Evolutionary conservation across 139 green algal species (phyloP).

Genomic region (Auxenochlorella protothecoides): DNA sequence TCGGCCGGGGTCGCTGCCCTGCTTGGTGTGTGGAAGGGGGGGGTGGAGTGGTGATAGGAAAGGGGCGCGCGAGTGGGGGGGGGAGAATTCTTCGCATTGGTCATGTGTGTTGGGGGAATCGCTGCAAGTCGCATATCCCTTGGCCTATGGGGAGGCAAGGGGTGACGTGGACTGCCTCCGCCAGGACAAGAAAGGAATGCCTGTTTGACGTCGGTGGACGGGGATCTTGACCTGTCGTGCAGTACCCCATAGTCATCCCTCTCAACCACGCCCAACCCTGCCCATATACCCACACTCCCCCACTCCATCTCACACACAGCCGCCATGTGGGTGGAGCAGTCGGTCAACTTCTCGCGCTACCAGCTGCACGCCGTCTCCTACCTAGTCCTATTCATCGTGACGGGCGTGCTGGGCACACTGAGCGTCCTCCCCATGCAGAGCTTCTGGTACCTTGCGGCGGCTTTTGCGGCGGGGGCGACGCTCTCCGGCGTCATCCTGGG

Average conservation of each 20-base stretch:
- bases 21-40: conserved; percentile 22
- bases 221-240: neutral
- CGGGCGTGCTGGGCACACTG: conserved; percentile 12
- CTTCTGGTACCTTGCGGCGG: conserved; percentile 10
- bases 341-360: conserved; percentile 13
- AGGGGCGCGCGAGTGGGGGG: neutral
- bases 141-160: too few relatives aligned
- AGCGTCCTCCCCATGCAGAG: conserved; percentile 29
- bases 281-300: neutral
- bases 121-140: too few relatives aligned
- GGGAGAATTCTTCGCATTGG: neutral
- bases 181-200: too few relatives aligned
- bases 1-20: conserved; percentile 28
- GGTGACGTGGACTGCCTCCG: too few relatives aligned
- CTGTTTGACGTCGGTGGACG: too few relatives aligned
- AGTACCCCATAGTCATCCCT: neutral
- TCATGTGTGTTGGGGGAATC: too few relatives aligned
- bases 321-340: conserved; percentile 24
- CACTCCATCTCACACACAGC: conserved; percentile 2
- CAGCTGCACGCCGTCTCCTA: conserved; percentile 3
- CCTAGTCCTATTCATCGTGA: conserved; percentile 12
- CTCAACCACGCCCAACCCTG: neutral
- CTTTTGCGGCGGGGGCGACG: conserved; percentile 4
- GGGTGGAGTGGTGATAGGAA: neutral
- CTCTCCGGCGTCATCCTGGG: neutral